These are phyloP conservation scores for Fusarium longipes DNA, from an alignment of 2,329 filamentous ascomycete genomes.

Conservation along the genomic window DNA sequence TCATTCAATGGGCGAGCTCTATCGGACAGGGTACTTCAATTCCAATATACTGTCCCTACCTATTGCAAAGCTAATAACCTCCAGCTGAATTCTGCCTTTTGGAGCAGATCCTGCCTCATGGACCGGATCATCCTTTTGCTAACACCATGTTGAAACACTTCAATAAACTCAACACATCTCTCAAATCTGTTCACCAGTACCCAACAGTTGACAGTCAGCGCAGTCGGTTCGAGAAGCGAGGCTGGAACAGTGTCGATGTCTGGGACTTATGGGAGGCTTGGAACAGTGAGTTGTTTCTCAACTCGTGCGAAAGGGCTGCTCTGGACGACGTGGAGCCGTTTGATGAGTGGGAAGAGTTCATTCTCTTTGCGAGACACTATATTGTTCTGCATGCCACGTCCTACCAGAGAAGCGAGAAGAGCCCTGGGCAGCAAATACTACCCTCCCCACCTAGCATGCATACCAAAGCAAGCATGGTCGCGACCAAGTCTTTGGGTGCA, in stretches of 20 bases:
- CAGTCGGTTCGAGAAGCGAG: slow-evolving; percentile 73
- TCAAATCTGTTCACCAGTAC: slow-evolving; percentile 79
- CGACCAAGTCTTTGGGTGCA: slow-evolving; percentile 21
- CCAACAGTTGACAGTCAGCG: slow-evolving; percentile 73
- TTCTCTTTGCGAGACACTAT: slow-evolving; percentile 86
- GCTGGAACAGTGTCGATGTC: slow-evolving; percentile 72
- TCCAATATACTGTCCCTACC: background rate
- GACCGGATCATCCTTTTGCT: slow-evolving; percentile 83
- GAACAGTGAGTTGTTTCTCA: slow-evolving; percentile 75
- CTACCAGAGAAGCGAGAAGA: background rate
- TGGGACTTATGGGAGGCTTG: slow-evolving; percentile 86
- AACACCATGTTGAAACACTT: slow-evolving; percentile 88
- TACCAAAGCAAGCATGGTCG: slow-evolving; percentile 20
- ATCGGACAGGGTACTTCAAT: slow-evolving; percentile 71
- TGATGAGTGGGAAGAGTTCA: slow-evolving; percentile 96
- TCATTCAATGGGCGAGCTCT: slow-evolving; percentile 82
- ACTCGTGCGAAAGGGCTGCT: slow-evolving; percentile 64
- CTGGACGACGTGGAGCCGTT: slow-evolving; percentile 84
- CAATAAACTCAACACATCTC: slow-evolving; percentile 79
- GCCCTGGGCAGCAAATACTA: background rate
- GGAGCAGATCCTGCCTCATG: slow-evolving; percentile 86
- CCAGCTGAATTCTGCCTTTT: slow-evolving; percentile 81
- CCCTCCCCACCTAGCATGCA: background rate
- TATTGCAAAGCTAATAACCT: slow-evolving; percentile 27
- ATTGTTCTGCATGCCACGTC: slow-evolving; percentile 74